Evolutionary conservation across 176 grass and related monocot species (phyloP).

Genomic region (Aegilops bicornis): DNA sequence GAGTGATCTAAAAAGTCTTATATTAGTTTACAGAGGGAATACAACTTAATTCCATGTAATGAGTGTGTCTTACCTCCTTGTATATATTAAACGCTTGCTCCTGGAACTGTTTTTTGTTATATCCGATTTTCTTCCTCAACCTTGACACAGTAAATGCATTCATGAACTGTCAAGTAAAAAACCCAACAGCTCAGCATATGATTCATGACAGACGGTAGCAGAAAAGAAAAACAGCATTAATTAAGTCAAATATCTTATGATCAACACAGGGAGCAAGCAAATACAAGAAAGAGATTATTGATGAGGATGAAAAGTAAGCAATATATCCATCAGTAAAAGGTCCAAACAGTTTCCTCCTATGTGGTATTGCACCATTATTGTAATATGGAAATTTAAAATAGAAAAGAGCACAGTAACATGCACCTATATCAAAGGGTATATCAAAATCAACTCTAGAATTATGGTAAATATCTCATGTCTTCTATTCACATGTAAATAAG

Average conservation of each 20-base stretch:
- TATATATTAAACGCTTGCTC: constrained; percentile 86
- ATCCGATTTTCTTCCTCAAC: constrained; percentile 82
- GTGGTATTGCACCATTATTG: constrained; percentile 19
- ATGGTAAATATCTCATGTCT: not conserved
- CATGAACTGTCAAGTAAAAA: constrained; percentile 70
- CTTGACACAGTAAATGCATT: constrained; percentile 80
- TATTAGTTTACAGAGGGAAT: too few relatives aligned
- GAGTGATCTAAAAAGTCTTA: too few relatives aligned
- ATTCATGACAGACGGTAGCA: constrained; percentile 4
- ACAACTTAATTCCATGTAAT: constrained; percentile 22
- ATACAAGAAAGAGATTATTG: constrained; percentile 9
- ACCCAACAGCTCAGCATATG: constrained; percentile 15
- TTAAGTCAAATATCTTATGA: constrained; percentile 22
- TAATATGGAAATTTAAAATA: not conserved
- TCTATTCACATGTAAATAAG: not conserved
- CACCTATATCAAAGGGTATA: constrained; percentile 3
- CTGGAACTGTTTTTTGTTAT: constrained; percentile 89
- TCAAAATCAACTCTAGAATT: not conserved
- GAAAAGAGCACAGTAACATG: not conserved
- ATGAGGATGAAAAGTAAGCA: constrained; percentile 18
- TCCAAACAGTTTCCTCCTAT: not conserved
- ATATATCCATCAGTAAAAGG: not conserved
- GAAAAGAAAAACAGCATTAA: constrained; percentile 15
- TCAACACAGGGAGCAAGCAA: constrained; percentile 5
- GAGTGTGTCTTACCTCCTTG: constrained; percentile 61